Evolutionary conservation across 495 filamentous ascomycete species (phyloP).

Genomic region (Tuber aestivum): DNA sequence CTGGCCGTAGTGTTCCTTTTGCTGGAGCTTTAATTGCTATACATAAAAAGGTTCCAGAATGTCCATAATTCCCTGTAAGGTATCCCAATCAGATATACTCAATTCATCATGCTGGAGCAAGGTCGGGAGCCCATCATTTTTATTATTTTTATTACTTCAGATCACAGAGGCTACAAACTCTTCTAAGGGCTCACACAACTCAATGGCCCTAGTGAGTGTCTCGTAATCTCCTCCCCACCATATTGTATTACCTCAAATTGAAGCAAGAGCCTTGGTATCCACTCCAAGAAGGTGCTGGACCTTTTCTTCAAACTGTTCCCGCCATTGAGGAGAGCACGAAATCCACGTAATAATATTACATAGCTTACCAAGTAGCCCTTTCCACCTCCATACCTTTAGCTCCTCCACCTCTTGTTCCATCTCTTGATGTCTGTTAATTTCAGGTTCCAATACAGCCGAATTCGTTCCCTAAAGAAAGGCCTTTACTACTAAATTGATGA

Average conservation of each 20-base stretch:
- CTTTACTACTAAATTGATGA: slow-evolving; percentile 25
- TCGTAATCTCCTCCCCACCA: too few relatives aligned
- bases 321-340: slow-evolving; percentile 5
- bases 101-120: too few relatives aligned
- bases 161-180: slow-evolving; percentile 18
- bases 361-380: slow-evolving; percentile 25
- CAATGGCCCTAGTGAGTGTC: slow-evolving; percentile 14
- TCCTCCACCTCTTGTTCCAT: not conserved
- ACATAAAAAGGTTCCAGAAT: slow-evolving; percentile 17
- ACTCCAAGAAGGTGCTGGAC: not conserved
- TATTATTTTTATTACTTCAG: slow-evolving; percentile 3
- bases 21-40: too few relatives aligned
- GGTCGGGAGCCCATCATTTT: not conserved
- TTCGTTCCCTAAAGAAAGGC: slow-evolving; percentile 23
- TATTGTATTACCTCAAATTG: too few relatives aligned
- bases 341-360: slow-evolving; percentile 25
- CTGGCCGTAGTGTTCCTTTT: slow-evolving; percentile 9
- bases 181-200: slow-evolving; percentile 16
- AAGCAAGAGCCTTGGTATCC: slow-evolving; percentile 10
- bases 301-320: slow-evolving; percentile 17
- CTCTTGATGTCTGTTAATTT: slow-evolving; percentile 3
- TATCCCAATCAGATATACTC: too few relatives aligned
- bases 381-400: slow-evolving; percentile 16
- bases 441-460: not conserved
- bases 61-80: not conserved